These are phyloP conservation scores for Starmerella ratchasimensis DNA, from an alignment of 805 yeast genomes.

Conservation along the genomic window DNA sequence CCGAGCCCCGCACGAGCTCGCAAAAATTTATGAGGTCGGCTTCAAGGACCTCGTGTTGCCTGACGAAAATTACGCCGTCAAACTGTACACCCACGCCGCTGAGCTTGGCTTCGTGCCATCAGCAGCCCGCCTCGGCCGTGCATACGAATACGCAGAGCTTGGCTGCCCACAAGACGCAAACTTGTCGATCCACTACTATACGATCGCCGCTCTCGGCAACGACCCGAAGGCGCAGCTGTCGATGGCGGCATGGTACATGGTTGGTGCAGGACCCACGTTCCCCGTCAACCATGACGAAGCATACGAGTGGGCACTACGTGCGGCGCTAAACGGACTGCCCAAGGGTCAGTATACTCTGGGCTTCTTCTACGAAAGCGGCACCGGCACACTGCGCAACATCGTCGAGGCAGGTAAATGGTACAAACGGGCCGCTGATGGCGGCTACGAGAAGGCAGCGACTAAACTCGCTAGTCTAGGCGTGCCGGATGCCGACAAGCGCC, in stretches of 20 bases:
- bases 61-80: conserved; percentile 72
- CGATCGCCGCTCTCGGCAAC: conserved; percentile 78
- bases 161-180: conserved; percentile 65
- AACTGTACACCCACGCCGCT: conserved; percentile 76
- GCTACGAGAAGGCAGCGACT: conserved; percentile 38
- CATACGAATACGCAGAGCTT: conserved; percentile 64
- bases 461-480: conserved; percentile 19
- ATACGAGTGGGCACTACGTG: conserved; percentile 83
- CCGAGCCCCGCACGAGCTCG: conserved; percentile 92
- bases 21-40: conserved; percentile 69
- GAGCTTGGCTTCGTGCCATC: conserved; percentile 75
- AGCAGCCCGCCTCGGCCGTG: conserved; percentile 63
- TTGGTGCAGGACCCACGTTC: conserved; percentile 76
- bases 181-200: conserved; percentile 80
- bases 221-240: conserved; percentile 85
- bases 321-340: conserved; percentile 60
- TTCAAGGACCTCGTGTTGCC: conserved; percentile 75
- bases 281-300: conserved; percentile 72
- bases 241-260: conserved; percentile 91
- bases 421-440: conserved; percentile 51
- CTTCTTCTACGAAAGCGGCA: conserved; percentile 71
- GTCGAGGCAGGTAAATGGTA: conserved; percentile 62
- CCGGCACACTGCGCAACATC: conserved; percentile 57
- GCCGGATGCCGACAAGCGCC: conserved; percentile 23
- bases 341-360: conserved; percentile 82